A percentile compares a stretch with the other conserved stretches of the same genome.
phyloP scores from a whole-genome alignment of 2,329 filamentous ascomycete species.

The Gnomoniopsis sp. region DNA sequence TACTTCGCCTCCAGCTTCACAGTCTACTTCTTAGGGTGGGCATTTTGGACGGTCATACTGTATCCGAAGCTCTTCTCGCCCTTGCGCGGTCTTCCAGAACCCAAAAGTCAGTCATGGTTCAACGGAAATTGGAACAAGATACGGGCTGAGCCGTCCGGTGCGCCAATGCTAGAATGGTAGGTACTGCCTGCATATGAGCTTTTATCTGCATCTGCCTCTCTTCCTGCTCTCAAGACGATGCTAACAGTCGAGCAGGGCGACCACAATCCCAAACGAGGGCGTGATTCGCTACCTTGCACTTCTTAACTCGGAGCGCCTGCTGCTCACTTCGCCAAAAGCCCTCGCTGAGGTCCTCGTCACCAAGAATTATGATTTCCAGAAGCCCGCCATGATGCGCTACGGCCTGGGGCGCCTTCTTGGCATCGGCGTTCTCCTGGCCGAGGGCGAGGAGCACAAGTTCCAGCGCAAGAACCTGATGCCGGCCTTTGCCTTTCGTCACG shows the following conservation, averaged over 20 bases:
- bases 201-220: background rate
- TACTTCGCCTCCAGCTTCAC: constrained; percentile 35
- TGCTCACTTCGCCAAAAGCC: constrained; percentile 60
- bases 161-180: constrained; percentile 48
- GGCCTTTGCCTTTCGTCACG: constrained; percentile 79
- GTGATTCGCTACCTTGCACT: constrained; percentile 63
- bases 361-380: constrained; percentile 67
- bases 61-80: constrained; percentile 50
- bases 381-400: constrained; percentile 52
- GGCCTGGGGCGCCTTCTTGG: constrained; percentile 64
- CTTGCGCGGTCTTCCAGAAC: constrained; percentile 44
- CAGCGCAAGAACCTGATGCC: constrained; percentile 78
- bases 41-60: constrained; percentile 40
- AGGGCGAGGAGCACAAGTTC: constrained; percentile 85
- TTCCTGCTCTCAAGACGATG: background rate
- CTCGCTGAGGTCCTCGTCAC: constrained; percentile 68
- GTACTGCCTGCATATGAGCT: background rate
- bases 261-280: constrained; percentile 62
- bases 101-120: constrained; percentile 39
- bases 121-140: constrained; percentile 47
- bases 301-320: constrained; percentile 61
- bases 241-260: constrained; percentile 43
- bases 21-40: constrained; percentile 32
- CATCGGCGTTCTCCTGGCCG: constrained; percentile 71
- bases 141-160: constrained; percentile 34